Conservation (phyloP, 192 early-diverging fungal species). For the Lobosporangium transversale region DNA sequence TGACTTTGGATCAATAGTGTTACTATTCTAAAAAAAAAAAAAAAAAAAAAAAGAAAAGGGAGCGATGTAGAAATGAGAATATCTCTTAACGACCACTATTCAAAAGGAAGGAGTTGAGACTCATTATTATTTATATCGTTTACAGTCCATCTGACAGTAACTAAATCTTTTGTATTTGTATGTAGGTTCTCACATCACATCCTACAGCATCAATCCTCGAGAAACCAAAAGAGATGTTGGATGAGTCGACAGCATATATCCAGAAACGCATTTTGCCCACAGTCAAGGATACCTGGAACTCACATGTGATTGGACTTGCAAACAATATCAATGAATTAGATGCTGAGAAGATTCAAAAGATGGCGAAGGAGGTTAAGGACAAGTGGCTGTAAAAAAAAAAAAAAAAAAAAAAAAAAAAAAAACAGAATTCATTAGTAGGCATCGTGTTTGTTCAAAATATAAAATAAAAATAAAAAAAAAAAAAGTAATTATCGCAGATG, state of each 20-base stretch:
- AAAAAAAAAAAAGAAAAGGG: too few relatives aligned
- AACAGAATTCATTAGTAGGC: neutral
- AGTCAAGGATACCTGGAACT: slow-evolving; percentile 53
- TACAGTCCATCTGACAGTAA: too few relatives aligned
- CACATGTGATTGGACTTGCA: slow-evolving; percentile 44
- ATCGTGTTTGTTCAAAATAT: too few relatives aligned
- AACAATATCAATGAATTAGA: slow-evolving; percentile 46
- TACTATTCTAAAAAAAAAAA: too few relatives aligned
- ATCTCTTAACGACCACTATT: too few relatives aligned
- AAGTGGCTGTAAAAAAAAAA: slow-evolving; percentile 47
- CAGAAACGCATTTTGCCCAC: slow-evolving; percentile 37
- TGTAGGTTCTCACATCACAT: slow-evolving; percentile 50
- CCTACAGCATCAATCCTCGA: slow-evolving; percentile 49
- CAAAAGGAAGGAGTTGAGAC: too few relatives aligned
- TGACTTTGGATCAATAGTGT: too few relatives aligned
- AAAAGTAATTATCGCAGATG: slow-evolving; percentile 6
- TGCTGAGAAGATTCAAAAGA: slow-evolving; percentile 48
- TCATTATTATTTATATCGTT: too few relatives aligned
- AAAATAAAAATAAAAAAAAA: too few relatives aligned
- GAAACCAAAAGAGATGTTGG: slow-evolving; percentile 49
- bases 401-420: slow-evolving; percentile 9
- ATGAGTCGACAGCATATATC: slow-evolving; percentile 41
- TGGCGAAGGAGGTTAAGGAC: slow-evolving; percentile 49
- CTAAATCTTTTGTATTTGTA: too few relatives aligned
- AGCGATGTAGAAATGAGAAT: too few relatives aligned